Evolutionary conservation across 192 early-diverging fungal genomes (phyloP), one percentile per base, ranked within the genome.

Genomic region (Jimgerdemannia lactiflua): DNA sequence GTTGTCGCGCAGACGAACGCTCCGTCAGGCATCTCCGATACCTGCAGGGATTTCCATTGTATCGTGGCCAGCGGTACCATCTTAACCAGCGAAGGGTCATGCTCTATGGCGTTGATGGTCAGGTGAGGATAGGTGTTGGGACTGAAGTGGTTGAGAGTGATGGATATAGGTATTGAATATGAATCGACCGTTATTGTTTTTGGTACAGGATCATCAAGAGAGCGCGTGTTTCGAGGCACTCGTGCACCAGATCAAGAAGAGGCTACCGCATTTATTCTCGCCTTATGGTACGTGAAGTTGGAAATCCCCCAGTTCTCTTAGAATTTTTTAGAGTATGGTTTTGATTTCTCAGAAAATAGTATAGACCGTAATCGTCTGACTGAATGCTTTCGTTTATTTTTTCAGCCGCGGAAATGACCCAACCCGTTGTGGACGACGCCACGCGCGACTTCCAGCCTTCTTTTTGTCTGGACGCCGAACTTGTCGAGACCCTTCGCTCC

Each of bases 81-180:
- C 75, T 87, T 19, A 88, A 88, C 43, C 89, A 90, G 65, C 73
- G 89, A 42, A 73, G 83, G n/a, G 79, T 59, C 49, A 75, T 83
- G 19, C 69, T 85, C n/a, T 83, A 77, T 79, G 79, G 82, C 14
- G 75, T 85, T 41, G 71, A 75, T 79, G 73, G 78, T 3, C 74
- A 85, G 18, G 74, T 75, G 70, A 11, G 72, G 11, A 49, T 2
- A 64, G 39, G 4, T 9, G 10, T 75, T 17, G 6, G n/a, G 4
- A 59, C 14, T 59, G 14, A 10, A 59, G 49, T 59, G 49, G 14
- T 29, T 29, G 29, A 29, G 29, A 29, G 29, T 29, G 0, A 1
- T 29, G 29, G 29, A 29, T 29, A 29, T 29, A 29, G 29, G 29
- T 29, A 1, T 29, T 29, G 29, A 29, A 29, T 29, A 29, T 29